Conservation (phyloP, 768 basidiomycete species). For the Mycena floridula region DNA sequence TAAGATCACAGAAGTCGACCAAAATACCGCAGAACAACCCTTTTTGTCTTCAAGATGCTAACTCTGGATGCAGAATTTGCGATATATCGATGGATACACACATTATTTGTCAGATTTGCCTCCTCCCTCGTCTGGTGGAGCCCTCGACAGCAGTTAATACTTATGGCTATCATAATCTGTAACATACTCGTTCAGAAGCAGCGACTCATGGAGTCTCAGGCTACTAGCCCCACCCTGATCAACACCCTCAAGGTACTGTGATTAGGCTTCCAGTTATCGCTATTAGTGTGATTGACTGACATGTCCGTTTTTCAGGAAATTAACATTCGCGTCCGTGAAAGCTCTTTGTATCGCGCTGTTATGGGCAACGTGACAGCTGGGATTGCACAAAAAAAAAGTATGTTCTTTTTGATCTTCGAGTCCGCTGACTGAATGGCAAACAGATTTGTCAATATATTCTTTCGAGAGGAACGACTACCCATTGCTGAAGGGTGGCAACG, state of each 20-base stretch:
- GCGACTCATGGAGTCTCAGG: not conserved
- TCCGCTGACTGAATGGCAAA: not conserved
- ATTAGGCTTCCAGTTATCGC: too few species aligned
- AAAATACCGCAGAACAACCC: too few species aligned
- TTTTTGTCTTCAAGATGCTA: too few species aligned
- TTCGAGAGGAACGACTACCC: constrained; percentile 13
- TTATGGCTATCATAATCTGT: too few species aligned
- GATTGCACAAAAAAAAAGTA: not conserved
- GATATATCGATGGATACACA: too few species aligned
- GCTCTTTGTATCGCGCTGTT: not conserved
- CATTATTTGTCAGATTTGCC: too few species aligned
- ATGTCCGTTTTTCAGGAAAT: not conserved
- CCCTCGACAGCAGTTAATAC: too few species aligned
- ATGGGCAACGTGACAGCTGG: not conserved
- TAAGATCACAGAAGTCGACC: constrained; percentile 2
- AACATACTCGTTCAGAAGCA: not conserved
- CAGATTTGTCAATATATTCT: constrained; percentile 14
- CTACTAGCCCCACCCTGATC: not conserved
- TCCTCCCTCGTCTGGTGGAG: too few species aligned
- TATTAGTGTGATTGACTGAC: too few species aligned
- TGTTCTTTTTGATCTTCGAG: not conserved
- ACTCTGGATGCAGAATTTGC: too few species aligned
- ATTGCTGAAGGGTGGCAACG: constrained; percentile 12
- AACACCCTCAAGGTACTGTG: too few species aligned
- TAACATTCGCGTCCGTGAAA: not conserved